Conservation (phyloP, 2,329 filamentous ascomycete species). For the Arthrobotrys conoides region DNA sequence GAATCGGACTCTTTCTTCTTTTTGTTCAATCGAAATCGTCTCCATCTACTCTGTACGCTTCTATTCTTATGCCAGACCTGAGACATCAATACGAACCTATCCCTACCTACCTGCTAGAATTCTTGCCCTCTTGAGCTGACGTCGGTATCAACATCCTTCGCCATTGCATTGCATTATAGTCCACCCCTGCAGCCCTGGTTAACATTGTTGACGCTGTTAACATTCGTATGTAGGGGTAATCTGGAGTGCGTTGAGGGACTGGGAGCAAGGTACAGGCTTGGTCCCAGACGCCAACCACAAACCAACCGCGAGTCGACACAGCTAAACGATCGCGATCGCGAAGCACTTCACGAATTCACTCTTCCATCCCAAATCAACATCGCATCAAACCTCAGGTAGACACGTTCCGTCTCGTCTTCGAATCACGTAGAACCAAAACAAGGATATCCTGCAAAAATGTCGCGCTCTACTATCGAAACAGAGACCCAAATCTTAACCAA, state of each 20-base stretch:
- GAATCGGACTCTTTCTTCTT: conserved; percentile 31
- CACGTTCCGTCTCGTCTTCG: conserved; percentile 13
- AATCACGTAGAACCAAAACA: neutral
- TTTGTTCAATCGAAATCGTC: conserved; percentile 1
- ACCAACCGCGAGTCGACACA: conserved; percentile 31
- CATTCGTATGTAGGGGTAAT: neutral
- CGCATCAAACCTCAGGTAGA: conserved; percentile 23
- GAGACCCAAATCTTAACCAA: conserved; percentile 82
- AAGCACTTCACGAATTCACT: no score
- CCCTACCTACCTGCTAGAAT: neutral
- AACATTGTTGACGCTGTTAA: no score
- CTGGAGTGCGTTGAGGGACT: conserved; percentile 6
- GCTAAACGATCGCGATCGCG: no score
- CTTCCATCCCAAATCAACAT: conserved; percentile 12
- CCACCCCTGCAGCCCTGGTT: neutral
- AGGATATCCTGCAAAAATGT: conserved; percentile 69
- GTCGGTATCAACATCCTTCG: conserved; percentile 10
- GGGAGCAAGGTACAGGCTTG: conserved; percentile 18
- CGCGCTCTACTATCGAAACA: conserved; percentile 71
- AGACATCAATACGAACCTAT: conserved; percentile 38
- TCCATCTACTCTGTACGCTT: neutral
- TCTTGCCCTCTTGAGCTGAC: conserved; percentile 24
- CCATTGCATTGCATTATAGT: neutral
- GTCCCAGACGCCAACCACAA: conserved; percentile 34
- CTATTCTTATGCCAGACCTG: conserved; percentile 48